phyloP scores from a whole-genome alignment of 768 basidiomycete genomes.

The Collybia sordida region DNA sequence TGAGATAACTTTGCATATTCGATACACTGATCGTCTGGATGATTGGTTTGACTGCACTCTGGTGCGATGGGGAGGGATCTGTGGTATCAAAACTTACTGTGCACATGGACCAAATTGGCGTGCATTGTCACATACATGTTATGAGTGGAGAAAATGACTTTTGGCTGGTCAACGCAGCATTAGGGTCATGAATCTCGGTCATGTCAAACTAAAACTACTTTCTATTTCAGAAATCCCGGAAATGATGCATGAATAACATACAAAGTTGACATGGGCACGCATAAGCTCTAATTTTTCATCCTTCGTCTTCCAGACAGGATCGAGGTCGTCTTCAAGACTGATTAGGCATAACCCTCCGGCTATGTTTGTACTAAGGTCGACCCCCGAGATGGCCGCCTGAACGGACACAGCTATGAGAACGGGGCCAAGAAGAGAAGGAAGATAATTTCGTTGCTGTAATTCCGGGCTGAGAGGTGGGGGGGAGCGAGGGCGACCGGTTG shows the following conservation, averaged over 20 bases:
- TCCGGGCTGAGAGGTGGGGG: too few species aligned
- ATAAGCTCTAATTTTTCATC: slow-evolving; percentile 27
- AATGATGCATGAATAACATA: too few species aligned
- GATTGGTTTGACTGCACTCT: slow-evolving; percentile 23
- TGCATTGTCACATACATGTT: too few species aligned
- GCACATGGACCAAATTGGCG: too few species aligned
- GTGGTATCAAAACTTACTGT: neutral
- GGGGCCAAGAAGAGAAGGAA: neutral
- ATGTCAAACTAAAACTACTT: too few species aligned
- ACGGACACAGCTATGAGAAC: neutral
- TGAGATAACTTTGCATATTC: slow-evolving; percentile 34
- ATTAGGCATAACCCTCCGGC: slow-evolving; percentile 31
- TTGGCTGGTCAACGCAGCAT: too few species aligned
- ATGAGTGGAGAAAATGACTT: too few species aligned
- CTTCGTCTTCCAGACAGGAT: slow-evolving; percentile 30
- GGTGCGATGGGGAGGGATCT: slow-evolving; percentile 32
- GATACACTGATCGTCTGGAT: slow-evolving; percentile 25
- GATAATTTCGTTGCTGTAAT: slow-evolving; percentile 7
- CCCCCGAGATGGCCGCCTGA: slow-evolving; percentile 12
- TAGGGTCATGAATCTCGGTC: too few species aligned
- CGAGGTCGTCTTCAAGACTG: slow-evolving; percentile 23
- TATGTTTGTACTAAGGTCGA: slow-evolving; percentile 23
- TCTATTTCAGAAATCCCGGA: too few species aligned
- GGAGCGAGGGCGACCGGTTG: too few species aligned
- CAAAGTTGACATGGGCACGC: slow-evolving; percentile 7